These are phyloP conservation scores for Helotiales sp. DNA, from an alignment of 2,329 filamentous ascomycete species.

Conservation along the genomic window DNA sequence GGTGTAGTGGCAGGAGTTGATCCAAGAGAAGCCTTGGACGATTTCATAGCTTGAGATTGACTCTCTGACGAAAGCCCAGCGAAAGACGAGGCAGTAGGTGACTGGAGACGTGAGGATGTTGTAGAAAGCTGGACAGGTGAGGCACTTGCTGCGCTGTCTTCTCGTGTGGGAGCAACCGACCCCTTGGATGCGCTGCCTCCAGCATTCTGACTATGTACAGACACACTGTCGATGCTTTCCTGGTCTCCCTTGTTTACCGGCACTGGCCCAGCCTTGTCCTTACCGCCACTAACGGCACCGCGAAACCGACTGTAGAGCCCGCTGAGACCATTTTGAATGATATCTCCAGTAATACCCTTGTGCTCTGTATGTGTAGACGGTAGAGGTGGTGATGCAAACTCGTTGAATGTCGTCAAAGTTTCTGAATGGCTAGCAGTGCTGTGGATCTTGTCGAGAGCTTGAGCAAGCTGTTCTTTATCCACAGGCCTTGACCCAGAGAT, in stretches of 20 bases:
- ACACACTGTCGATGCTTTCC: slow-evolving; percentile 50
- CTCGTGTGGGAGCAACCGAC: slow-evolving; percentile 49
- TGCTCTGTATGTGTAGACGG: slow-evolving; percentile 64
- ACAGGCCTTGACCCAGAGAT: slow-evolving; percentile 54
- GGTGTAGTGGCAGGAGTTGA: slow-evolving; percentile 39
- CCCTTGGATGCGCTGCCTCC: slow-evolving; percentile 50
- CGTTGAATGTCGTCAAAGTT: slow-evolving; percentile 89
- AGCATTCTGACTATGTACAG: slow-evolving; percentile 50
- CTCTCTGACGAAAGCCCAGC: slow-evolving; percentile 38
- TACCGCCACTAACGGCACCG: slow-evolving; percentile 77
- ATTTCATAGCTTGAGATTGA: slow-evolving; percentile 40
- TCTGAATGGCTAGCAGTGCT: slow-evolving; percentile 84
- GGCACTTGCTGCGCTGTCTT: slow-evolving; percentile 46
- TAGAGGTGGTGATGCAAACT: slow-evolving; percentile 76
- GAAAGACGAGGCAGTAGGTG: slow-evolving; percentile 40
- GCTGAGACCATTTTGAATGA: slow-evolving; percentile 84
- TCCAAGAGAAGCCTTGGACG: slow-evolving; percentile 40
- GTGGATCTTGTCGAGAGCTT: slow-evolving; percentile 86
- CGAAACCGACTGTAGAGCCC: slow-evolving; percentile 86
- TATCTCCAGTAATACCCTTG: slow-evolving; percentile 72
- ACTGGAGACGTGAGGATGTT: slow-evolving; percentile 41
- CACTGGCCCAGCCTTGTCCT: slow-evolving; percentile 52
- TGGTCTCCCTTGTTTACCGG: slow-evolving; percentile 46
- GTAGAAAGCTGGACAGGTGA: slow-evolving; percentile 41
- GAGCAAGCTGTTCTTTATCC: slow-evolving; percentile 76